Percentiles rank a stretch among this genome's conserved stretches.
phyloP scores from a whole-genome alignment of 2,329 filamentous ascomycete genomes.

The Diaporthe batatas region DNA sequence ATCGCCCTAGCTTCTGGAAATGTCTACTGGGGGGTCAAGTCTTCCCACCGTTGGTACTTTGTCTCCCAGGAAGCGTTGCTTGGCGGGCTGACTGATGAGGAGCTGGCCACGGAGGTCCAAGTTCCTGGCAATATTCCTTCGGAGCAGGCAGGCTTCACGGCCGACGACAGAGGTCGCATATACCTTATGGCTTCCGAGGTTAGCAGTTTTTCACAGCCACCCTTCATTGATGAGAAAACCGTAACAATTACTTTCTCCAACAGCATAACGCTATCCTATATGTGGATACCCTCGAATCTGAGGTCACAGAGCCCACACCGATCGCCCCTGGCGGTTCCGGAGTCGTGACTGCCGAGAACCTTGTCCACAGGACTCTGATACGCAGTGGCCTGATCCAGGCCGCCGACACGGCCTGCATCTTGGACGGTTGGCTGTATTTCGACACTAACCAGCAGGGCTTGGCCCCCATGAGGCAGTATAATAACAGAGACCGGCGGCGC shows the following conservation, averaged over 20 bases:
- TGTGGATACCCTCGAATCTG: slow-evolving; percentile 12
- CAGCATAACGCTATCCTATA: slow-evolving; percentile 8
- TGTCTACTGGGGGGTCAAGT: neutral
- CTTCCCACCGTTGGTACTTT: slow-evolving; percentile 12
- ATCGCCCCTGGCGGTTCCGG: neutral
- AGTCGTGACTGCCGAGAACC: neutral
- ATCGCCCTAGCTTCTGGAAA: neutral
- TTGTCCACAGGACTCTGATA: neutral
- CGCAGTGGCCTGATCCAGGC: slow-evolving; percentile 8
- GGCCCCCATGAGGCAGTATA: slow-evolving; percentile 11
- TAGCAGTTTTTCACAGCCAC: neutral
- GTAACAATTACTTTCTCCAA: neutral
- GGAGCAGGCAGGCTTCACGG: slow-evolving; percentile 18
- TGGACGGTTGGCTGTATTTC: slow-evolving; percentile 18
- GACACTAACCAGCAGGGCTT: slow-evolving; percentile 6
- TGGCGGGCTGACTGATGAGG: neutral
- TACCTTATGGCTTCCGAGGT: slow-evolving; percentile 14
- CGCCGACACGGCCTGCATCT: slow-evolving; percentile 2
- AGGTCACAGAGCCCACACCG: neutral
- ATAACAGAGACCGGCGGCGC: neutral
- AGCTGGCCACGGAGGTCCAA: neutral
- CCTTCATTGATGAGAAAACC: no score
- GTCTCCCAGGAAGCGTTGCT: neutral
- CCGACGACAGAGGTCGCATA: neutral
- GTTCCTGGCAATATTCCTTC: slow-evolving; percentile 8